These are phyloP conservation scores for Infundibulicybe gibba DNA, from an alignment of 768 basidiomycete species.

Conservation along the genomic window DNA sequence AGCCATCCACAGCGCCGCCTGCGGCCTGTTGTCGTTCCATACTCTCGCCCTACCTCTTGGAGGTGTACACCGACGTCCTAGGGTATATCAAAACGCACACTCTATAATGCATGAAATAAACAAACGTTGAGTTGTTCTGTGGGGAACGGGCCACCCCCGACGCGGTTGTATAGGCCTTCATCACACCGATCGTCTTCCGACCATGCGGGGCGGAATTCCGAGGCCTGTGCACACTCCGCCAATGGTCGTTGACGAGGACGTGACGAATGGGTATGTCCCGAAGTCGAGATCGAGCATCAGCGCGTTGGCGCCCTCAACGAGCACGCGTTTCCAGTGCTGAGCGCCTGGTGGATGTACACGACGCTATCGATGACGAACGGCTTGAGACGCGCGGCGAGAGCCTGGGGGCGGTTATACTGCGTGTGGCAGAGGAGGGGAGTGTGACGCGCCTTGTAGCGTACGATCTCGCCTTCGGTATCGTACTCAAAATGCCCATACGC, in stretches of 20 bases:
- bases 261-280: slow-evolving; percentile 97
- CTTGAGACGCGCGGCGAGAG: slow-evolving; percentile 74
- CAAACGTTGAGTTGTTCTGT: slow-evolving; percentile 89
- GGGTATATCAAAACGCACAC: neutral
- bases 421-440: neutral
- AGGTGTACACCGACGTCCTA: slow-evolving; percentile 82
- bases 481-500: slow-evolving; percentile 98
- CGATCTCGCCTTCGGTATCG: slow-evolving; percentile 95
- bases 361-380: slow-evolving; percentile 92
- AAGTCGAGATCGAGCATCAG: slow-evolving; percentile 98
- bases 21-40: slow-evolving; percentile 90
- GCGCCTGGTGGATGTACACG: slow-evolving; percentile 76
- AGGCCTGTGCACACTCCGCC: slow-evolving; percentile 97
- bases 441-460: slow-evolving; percentile 75
- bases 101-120: slow-evolving; percentile 5
- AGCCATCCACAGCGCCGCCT: slow-evolving; percentile 96
- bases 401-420: slow-evolving; percentile 34
- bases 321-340: slow-evolving; percentile 71
- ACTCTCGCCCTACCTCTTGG: slow-evolving; percentile 93
- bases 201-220: slow-evolving; percentile 88
- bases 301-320: slow-evolving; percentile 98
- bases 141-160: slow-evolving; percentile 98
- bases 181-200: slow-evolving; percentile 88
- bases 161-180: slow-evolving; percentile 99
- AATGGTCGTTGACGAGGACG: slow-evolving; percentile 88